A percentile compares a stretch with the other conserved stretches of the same genome.
Conservation (phyloP, 495 filamentous ascomycete species). For the Massariosphaeria phaeospora region DNA sequence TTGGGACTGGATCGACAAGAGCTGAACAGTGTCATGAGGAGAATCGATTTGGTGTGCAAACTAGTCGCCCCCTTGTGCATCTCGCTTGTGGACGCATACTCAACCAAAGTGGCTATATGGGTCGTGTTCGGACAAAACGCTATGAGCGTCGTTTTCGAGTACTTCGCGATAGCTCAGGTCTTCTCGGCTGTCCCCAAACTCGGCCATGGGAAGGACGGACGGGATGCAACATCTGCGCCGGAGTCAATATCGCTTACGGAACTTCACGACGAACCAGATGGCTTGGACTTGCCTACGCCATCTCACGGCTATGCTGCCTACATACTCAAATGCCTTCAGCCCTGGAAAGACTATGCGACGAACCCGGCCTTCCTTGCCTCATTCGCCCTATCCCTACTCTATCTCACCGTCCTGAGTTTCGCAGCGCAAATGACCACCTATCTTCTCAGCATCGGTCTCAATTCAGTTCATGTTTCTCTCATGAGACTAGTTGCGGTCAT, state of each 20-base stretch:
- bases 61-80: slow-evolving; percentile 28
- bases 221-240: not conserved
- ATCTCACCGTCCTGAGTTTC: slow-evolving; percentile 46
- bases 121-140: slow-evolving; percentile 28
- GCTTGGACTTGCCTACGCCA: not conserved
- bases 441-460: slow-evolving; percentile 41
- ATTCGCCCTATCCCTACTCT: slow-evolving; percentile 41
- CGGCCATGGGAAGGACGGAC: not conserved
- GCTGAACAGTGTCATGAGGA: slow-evolving; percentile 31
- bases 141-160: slow-evolving; percentile 25
- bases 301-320: not conserved
- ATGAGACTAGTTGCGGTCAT: slow-evolving; percentile 40
- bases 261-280: not conserved
- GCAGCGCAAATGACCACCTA: slow-evolving; percentile 44
- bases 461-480: slow-evolving; percentile 40
- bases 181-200: slow-evolving; percentile 19
- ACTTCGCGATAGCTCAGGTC: slow-evolving; percentile 31
- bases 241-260: not conserved
- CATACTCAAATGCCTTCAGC: slow-evolving; percentile 1
- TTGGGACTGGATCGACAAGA: slow-evolving; percentile 14
- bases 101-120: slow-evolving; percentile 22
- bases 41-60: slow-evolving; percentile 33
- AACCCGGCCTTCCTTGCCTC: slow-evolving; percentile 42
- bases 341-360: slow-evolving; percentile 32
- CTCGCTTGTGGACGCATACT: slow-evolving; percentile 28